Base-by-base conservation (phyloP, 495 filamentous ascomycete species). In the Astrothelium macrocarpum region DNA sequence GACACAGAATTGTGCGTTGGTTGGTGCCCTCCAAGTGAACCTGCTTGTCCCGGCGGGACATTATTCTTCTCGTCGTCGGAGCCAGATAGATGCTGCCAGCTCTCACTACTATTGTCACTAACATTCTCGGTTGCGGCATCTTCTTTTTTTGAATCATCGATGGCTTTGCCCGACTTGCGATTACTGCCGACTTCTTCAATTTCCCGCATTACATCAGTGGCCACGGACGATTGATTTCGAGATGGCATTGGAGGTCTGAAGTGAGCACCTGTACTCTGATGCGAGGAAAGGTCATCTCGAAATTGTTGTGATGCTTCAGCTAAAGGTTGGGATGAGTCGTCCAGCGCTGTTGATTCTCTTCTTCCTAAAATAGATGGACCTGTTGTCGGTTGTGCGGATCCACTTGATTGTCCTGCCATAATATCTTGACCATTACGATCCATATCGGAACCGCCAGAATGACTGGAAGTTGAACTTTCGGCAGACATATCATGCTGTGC, bases 181-280 rank as follows among this genome's bases (percentile, higher is more conserved):
- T 11, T 49, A 29, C 23, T 20, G 25, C 49, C 25, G 26, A 11
- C 62, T 61, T 74, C 72, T 64, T 74, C 71, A 9, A 75, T 32
- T 36, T 42, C 62, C 4, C 71, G 64, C n/a, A 65, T 67, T 20
- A 75, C 69, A 28, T 68, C 71, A 12, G 71, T 71, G 2, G 71
- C 72, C 14, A 71, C 66, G 45, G 61, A 75, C 12, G 71, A 75
- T 26, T 62, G 56, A 23, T 70, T 65, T 62, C 72, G 49, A 7
- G 62, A 23, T 14, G 72, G 71, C 68, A 73, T 72, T n/a, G 63
- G 62, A 12, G 71, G 72, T 63, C 71, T 42, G 11, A 26, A 31
- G 0, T 7, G 49, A 56, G 49, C 12, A 25, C 25, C 16, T 29
- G 20, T 25, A 26, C 49, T 29, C 0, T 11, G 10, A 56, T 29